Percentiles rank a stretch among this genome's conserved stretches.
phyloP scores from a whole-genome alignment of 108 stramenopile genomes.

The Skeletonema costatum region DNA sequence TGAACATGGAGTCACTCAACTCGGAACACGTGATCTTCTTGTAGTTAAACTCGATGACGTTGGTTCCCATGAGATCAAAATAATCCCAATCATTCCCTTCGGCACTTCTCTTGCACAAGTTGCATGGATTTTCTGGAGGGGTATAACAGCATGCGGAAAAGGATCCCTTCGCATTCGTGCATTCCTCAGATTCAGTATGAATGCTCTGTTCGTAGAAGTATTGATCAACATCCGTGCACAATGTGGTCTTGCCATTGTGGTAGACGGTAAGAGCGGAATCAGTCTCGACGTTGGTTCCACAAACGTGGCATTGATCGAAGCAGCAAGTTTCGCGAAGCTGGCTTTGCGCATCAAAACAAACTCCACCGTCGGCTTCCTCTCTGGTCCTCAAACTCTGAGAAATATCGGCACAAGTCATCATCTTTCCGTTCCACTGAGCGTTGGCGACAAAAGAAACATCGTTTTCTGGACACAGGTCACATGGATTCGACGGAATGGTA shows the following conservation, averaged over 20 bases:
- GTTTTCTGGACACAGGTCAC: slow-evolving; percentile 43
- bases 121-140: slow-evolving; percentile 29
- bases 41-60: slow-evolving; percentile 26
- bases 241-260: slow-evolving; percentile 42
- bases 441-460: slow-evolving; percentile 32
- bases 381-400: slow-evolving; percentile 15
- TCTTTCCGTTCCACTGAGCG: slow-evolving; percentile 27
- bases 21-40: slow-evolving; percentile 33
- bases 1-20: slow-evolving; percentile 31
- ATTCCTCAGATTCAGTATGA: slow-evolving; percentile 34
- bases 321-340: slow-evolving; percentile 31
- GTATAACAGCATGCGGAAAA: slow-evolving; percentile 36
- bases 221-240: slow-evolving; percentile 30
- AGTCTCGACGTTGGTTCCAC: slow-evolving; percentile 28
- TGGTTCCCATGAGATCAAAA: slow-evolving; percentile 46
- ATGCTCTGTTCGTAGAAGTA: slow-evolving; percentile 39
- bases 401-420: slow-evolving; percentile 41
- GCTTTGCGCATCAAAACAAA: slow-evolving; percentile 32
- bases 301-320: slow-evolving; percentile 46
- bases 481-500: slow-evolving; percentile 38
- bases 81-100: slow-evolving; percentile 4
- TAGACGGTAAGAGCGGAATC: slow-evolving; percentile 39
- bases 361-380: slow-evolving; percentile 41
- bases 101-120: slow-evolving; percentile 31
- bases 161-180: slow-evolving; percentile 7